Conservation (phyloP, 2,329 filamentous ascomycete species). For the Cordyceps fumosorosea region DNA sequence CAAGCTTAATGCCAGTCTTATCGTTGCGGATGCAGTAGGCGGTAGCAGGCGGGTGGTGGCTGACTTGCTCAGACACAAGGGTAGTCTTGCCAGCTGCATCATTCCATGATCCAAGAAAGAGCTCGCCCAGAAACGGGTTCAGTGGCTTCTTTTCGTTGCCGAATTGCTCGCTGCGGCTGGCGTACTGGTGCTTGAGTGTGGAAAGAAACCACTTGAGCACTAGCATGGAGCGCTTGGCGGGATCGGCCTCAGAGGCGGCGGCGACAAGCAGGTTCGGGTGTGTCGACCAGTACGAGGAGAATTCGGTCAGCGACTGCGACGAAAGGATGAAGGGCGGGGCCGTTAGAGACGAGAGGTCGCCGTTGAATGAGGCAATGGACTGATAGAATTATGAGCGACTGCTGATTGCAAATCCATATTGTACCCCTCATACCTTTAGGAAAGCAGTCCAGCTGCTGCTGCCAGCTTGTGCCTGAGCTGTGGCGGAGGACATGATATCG, state of each 20-base stretch:
- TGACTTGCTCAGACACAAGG: slow-evolving; percentile 89
- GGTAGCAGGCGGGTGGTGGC: slow-evolving; percentile 89
- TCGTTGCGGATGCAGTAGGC: slow-evolving; percentile 90
- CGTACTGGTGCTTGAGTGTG: slow-evolving; percentile 82
- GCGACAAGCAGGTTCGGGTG: slow-evolving; percentile 74
- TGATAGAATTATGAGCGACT: slow-evolving; percentile 20
- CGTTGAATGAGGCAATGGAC: slow-evolving; percentile 77
- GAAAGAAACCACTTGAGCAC: slow-evolving; percentile 97
- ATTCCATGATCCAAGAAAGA: slow-evolving; percentile 88
- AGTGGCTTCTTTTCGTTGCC: slow-evolving; percentile 97
- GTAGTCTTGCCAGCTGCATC: slow-evolving; percentile 75
- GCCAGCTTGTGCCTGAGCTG: slow-evolving; percentile 29
- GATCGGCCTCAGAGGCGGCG: slow-evolving; percentile 70
- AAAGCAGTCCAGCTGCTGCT: slow-evolving; percentile 47
- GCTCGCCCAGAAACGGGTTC: slow-evolving; percentile 91
- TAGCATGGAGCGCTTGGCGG: slow-evolving; percentile 73
- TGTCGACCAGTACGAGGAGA: slow-evolving; percentile 77
- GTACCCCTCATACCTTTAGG: slow-evolving; percentile 36
- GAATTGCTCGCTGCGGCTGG: slow-evolving; percentile 65
- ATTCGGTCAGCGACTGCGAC: slow-evolving; percentile 70
- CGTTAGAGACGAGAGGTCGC: slow-evolving; percentile 73
- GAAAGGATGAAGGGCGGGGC: slow-evolving; percentile 79
- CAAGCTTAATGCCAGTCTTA: slow-evolving; percentile 68
- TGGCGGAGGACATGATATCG: slow-evolving; percentile 17
- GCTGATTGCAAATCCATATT: slow-evolving; percentile 2